A percentile compares a stretch with the other conserved stretches of the same genome.
Evolutionary conservation across 2,329 filamentous ascomycete genomes (phyloP).

Genomic region (Paecilomyces variotii): DNA sequence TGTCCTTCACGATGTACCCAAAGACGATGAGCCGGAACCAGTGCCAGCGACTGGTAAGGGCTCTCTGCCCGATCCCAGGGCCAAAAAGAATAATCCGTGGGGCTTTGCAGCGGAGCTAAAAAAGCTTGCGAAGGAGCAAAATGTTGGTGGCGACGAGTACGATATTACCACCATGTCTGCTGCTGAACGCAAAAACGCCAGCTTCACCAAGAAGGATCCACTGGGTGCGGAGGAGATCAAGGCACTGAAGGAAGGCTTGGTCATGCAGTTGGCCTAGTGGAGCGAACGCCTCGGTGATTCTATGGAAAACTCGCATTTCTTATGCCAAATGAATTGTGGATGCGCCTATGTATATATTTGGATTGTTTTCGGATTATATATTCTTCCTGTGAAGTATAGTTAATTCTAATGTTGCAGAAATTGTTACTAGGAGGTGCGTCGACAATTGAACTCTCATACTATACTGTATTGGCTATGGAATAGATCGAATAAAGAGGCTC

Average conservation of each 20-base stretch:
- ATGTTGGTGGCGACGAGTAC: constrained; percentile 32
- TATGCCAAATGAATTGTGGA: no score
- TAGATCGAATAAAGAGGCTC: no score
- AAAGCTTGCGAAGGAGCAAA: constrained; percentile 13
- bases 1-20: constrained; percentile 16
- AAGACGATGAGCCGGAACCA: constrained; percentile 14
- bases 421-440: no score
- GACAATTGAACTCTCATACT: no score
- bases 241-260: constrained; percentile 30
- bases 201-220: constrained; percentile 30
- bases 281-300: no score
- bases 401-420: no score
- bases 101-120: constrained; percentile 14
- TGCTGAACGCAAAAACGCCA: constrained; percentile 23
- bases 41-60: constrained; percentile 14
- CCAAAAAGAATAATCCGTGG: constrained; percentile 16
- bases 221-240: constrained; percentile 23
- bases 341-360: no score
- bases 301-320: no score
- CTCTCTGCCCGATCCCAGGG: no score
- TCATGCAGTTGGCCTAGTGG: constrained; percentile 12
- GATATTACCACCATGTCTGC: constrained; percentile 31
- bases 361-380: no score
- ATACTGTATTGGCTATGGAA: no score
- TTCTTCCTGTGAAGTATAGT: no score